Evolutionary conservation across 148 eudicot genomes (phyloP), one percentile per base, ranked within the genome.

Genomic region (Amaranthus palmeri): DNA sequence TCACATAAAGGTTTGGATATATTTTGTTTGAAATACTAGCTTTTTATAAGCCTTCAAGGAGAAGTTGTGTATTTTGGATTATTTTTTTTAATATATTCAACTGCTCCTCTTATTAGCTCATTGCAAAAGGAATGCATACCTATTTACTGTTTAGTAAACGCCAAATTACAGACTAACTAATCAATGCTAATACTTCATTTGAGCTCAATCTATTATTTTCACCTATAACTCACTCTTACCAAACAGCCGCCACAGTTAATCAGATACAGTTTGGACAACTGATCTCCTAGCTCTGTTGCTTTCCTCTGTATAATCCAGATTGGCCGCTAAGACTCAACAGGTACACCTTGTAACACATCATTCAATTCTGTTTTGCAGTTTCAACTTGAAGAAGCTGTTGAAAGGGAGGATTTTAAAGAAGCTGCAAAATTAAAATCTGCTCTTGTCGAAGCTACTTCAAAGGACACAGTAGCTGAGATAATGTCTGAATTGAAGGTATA

Each of bases 301-400:
- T 54, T 57, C 3, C 10, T 11, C 6, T 47, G 14, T 4, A 67
- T 18, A n/a, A 10, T 15, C 47, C 48, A 9, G 46, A 54, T 58
- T 76, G 14, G 57, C 12, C 14, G 36, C 36, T 25, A 25, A 25
- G 36, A 25, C 14, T 76, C 15, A 40, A 18, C 11, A 54, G 50
- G 10, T 73, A 58, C 58, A 41, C 65, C 42, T 61, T 44, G 18
- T 10, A 4, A 41, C 9, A n/a, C n/a, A 14, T 11, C 14, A 54
- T 52, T 5, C 6, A 51, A 58, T 18, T 71, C 18, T 49, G 11
- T 61, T 75, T 61, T 77, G 54, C 86, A 96, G 99, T 96, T 90
- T 80, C 96, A 92, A 83, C 87, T 96, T 54, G 99, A 92, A 82
- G 96, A 86, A 60, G 96, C 97, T 64, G 81, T 96, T 81, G 96